Base-by-base conservation (phyloP, 2,329 filamentous ascomycete genomes). In the Tolypocladium nubicola region DNA sequence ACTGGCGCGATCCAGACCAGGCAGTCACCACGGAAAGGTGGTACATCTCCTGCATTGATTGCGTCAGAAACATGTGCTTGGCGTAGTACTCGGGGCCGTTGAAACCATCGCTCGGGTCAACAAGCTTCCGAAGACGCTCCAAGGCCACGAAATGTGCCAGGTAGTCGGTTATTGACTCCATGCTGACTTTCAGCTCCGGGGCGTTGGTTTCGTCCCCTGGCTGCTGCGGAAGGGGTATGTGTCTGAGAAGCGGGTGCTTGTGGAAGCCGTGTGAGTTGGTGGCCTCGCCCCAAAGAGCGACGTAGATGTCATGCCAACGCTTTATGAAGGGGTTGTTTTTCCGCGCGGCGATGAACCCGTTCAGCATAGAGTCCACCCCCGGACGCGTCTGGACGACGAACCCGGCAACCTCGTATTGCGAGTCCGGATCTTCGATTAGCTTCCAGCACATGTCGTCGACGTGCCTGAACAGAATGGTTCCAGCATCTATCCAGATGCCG, bases 371-470 rank as follows among this genome's bases (percentile, higher is more conserved):
- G 33, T 59, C 56, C 43, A 43, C 40, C 39, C 59, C 21, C 14
- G 50, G 45, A 11, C 49, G 54, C 11, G 50, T 56, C 37, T 54
- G 33, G 9, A 55, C 50, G 11, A 33, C 47, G 7, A 60, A 54
- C 0, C 56, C 57, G 3, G 53, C 52, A 11, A 63, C 52, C 58
- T 75, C 68, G 45, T 71, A 74, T 0, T 71, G 68, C 0, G 66
- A 68, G 1, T 59, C 56, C 0, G 72, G 67, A n/a, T 74, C 70
- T 9, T 68, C 64, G 50, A 78, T 66, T 9, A 65, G 59, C 9
- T 71, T 64, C 75, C 75, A 77, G 65, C 73, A 77, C 1, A 77
- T 69, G 2, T 67, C 65, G 14, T 78, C 74, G 0, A 78, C 59
- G 39, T 71, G 64, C 0, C 70, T 68, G 52, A 77, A 70, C 0